A percentile compares a stretch with the other conserved stretches of the same genome.
phyloP scores from a whole-genome alignment of 2,329 filamentous ascomycete species.

The Penicillium digitatum region DNA sequence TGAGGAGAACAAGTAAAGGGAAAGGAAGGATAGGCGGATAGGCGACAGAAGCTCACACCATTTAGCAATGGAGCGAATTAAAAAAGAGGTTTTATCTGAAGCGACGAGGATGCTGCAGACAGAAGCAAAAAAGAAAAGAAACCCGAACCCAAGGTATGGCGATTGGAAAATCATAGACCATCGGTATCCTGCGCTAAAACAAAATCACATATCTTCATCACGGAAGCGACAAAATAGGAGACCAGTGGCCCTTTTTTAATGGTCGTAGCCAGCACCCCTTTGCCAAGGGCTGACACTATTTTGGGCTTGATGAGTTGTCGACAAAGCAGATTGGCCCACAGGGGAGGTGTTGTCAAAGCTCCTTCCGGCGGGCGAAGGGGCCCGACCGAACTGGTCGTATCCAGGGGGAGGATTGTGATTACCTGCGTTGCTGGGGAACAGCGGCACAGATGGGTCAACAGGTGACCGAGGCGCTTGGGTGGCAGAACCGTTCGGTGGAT shows the following conservation, averaged over 20 bases:
- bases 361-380: slow-evolving; percentile 34
- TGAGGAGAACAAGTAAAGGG: slow-evolving; percentile 9
- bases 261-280: slow-evolving; percentile 61
- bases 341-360: slow-evolving; percentile 31
- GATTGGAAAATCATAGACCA: slow-evolving; percentile 25
- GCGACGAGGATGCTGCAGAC: slow-evolving; percentile 2
- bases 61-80: slow-evolving; percentile 11
- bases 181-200: slow-evolving; percentile 31
- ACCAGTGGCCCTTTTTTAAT: slow-evolving; percentile 36
- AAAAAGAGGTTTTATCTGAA: slow-evolving; percentile 9
- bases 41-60: slow-evolving; percentile 23
- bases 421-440: slow-evolving; percentile 45
- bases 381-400: slow-evolving; percentile 31
- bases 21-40: slow-evolving; percentile 15
- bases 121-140: slow-evolving; percentile 15
- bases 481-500: slow-evolving; percentile 28
- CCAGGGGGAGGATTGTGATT: slow-evolving; percentile 41
- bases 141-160: slow-evolving; percentile 21
- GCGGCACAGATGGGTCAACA: slow-evolving; percentile 45
- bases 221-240: slow-evolving; percentile 26
- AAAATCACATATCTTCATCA: slow-evolving; percentile 39
- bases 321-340: slow-evolving; percentile 30
- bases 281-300: slow-evolving; percentile 62
- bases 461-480: slow-evolving; percentile 48
- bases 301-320: slow-evolving; percentile 41